Conservation (phyloP, 331 rosid species). For the Dryas integrifolia region DNA sequence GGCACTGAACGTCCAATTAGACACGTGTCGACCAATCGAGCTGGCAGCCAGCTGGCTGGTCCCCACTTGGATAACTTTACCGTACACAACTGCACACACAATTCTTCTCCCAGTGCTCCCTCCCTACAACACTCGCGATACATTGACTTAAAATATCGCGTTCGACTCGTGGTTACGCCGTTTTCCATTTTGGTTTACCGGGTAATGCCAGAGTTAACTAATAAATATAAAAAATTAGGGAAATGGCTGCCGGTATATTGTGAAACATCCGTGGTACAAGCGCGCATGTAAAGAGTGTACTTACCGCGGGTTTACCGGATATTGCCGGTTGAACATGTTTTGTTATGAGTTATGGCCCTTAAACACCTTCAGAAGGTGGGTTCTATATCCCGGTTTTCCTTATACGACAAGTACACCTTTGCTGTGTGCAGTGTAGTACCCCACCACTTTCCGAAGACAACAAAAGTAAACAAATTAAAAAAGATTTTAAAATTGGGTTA, state of each 20-base stretch:
- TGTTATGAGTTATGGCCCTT: slow-evolving; percentile 12
- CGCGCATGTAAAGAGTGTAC: slow-evolving; percentile 35
- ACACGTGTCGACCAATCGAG: slow-evolving; percentile 47
- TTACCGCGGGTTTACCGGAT: slow-evolving; percentile 53
- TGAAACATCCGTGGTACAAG: slow-evolving; percentile 51
- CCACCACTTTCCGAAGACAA: not conserved
- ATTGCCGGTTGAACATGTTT: slow-evolving; percentile 52
- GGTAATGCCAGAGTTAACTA: slow-evolving; percentile 42
- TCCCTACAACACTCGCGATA: slow-evolving; percentile 14
- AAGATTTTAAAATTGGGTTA: slow-evolving; percentile 13
- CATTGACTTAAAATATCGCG: slow-evolving; percentile 36
- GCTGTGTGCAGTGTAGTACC: slow-evolving; percentile 9
- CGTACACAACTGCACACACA: slow-evolving; percentile 37
- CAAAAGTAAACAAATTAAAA: not conserved
- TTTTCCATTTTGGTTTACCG: slow-evolving; percentile 36
- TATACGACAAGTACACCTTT: slow-evolving; percentile 41
- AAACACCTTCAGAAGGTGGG: slow-evolving; percentile 8
- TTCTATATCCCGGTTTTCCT: slow-evolving; percentile 33
- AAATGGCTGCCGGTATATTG: slow-evolving; percentile 50
- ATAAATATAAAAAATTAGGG: slow-evolving; percentile 17
- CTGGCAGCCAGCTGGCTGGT: slow-evolving; percentile 50
- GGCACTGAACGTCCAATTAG: slow-evolving; percentile 17
- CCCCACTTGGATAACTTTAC: slow-evolving; percentile 38
- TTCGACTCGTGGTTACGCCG: slow-evolving; percentile 22
- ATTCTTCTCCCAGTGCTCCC: slow-evolving; percentile 1